A percentile compares a stretch with the other conserved stretches of the same genome.
phyloP scores from a whole-genome alignment of 331 rosid genomes.

The Malus hybrid region DNA sequence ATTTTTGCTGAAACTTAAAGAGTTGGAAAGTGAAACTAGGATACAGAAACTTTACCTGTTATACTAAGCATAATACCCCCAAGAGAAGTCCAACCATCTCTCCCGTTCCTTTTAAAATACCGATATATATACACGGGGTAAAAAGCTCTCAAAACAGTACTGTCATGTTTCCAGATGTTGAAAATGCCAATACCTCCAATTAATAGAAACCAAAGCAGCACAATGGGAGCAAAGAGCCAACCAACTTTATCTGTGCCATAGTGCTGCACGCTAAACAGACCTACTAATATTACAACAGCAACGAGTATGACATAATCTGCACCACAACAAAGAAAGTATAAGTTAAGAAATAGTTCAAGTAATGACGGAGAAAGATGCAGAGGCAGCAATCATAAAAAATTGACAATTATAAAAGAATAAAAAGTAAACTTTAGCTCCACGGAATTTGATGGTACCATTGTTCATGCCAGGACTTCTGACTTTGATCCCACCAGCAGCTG shows the following conservation, averaged over 20 bases:
- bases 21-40: not conserved
- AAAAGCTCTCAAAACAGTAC: constrained; percentile 70
- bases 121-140: constrained; percentile 74
- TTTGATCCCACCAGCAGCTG: constrained; percentile 99
- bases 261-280: constrained; percentile 90
- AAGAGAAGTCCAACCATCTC: constrained; percentile 82
- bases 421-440: constrained; percentile 8
- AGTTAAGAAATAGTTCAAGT: constrained; percentile 15
- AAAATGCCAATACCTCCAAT: constrained; percentile 93
- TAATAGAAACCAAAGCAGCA: constrained; percentile 87
- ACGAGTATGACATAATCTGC: constrained; percentile 77
- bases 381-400: not conserved
- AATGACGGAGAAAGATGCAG: not conserved
- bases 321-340: constrained; percentile 19
- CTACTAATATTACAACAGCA: constrained; percentile 78
- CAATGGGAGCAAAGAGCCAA: constrained; percentile 99
- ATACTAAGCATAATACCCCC: constrained; percentile 97
- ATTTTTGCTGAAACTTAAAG: constrained; percentile 6
- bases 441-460: constrained; percentile 40
- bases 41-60: constrained; percentile 53
- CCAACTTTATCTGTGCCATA: constrained; percentile 94
- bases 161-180: constrained; percentile 77
- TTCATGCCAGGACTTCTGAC: constrained; percentile 53
- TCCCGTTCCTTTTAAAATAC: constrained; percentile 68
- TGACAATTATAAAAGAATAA: not conserved